Base-by-base conservation (phyloP, 345 rosid genomes). In the thale cress (Arabidopsis thaliana) region DNA sequence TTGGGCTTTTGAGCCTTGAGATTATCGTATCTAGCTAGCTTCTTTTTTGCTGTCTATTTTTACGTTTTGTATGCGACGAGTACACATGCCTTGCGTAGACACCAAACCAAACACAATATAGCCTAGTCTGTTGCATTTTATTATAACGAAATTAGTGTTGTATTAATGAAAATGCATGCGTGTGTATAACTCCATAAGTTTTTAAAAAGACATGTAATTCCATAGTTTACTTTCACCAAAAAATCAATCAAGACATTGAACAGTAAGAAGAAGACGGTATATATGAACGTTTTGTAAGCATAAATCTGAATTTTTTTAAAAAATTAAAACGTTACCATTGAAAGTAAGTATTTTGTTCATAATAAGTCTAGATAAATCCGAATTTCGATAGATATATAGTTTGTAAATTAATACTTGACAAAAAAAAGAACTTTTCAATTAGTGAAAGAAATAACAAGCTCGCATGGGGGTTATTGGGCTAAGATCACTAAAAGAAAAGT, bases 401-500 rank as follows among this genome's bases (percentile, higher is more conserved):
- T 24, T 42, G 13, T 7, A 25, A 58, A 32, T 10, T 58, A 16
- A 45, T 8, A 45, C 13, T 30, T 64, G 69, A 45, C 8, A 44
- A 23, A 7, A 28, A 44, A 23, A 7, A 28, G 4, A 8, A 8
- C 25, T 8, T 28, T n/a, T n/a, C 3, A 30, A 28, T 28, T 4
- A 32, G 4, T 24, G 6, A 64, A 44, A 28, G 4, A 63, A 42
- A 25, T 5, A 42, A 25, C 24, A 48, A 38, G 13, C 20, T 71
- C 20, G 49, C 46, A 59, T 59, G 63, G n/a, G 7, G 20, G 20
- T 16, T 16, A 16, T 16, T 16, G 20, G 20, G 75, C 37, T 71
- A 59, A 37, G 59, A 71, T 59, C 40, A 71, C 7, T 12, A 59
- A 36, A 60, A 1, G 14, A 49, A 49, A 38, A 50, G 53, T 41